These are phyloP conservation scores for Avena sativa DNA, from an alignment of 176 grass and related monocot genomes.

Conservation along the genomic window DNA sequence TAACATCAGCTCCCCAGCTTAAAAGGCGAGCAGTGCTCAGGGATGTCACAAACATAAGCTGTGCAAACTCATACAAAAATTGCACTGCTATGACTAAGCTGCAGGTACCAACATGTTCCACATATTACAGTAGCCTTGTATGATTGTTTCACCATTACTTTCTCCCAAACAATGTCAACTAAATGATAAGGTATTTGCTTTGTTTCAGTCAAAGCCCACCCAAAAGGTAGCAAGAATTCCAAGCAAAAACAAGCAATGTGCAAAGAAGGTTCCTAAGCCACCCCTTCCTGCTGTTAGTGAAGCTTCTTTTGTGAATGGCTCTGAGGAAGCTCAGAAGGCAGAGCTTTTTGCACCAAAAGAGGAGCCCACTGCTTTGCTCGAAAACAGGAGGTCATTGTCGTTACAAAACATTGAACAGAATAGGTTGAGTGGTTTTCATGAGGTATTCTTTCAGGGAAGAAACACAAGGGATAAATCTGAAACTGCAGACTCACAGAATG, in stretches of 20 bases:
- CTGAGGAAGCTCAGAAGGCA: conserved; percentile 35
- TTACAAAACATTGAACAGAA: conserved; percentile 37
- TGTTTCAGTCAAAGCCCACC: conserved; percentile 40
- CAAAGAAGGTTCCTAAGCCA: conserved; percentile 49
- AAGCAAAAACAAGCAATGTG: conserved; percentile 41
- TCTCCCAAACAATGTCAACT: conserved; percentile 2
- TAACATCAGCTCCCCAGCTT: conserved; percentile 39
- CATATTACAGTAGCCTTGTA: conserved; percentile 14
- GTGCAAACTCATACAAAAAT: conserved; percentile 36
- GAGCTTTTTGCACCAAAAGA: conserved; percentile 35
- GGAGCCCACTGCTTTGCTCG: conserved; percentile 23
- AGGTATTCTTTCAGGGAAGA: conserved; percentile 39
- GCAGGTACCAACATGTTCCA: conserved; percentile 51
- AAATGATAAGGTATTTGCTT: conserved; percentile 29
- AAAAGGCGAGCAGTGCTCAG: conserved; percentile 63
- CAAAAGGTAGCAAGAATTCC: conserved; percentile 22
- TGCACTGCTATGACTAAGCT: conserved; percentile 33
- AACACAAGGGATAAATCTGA: conserved; percentile 13
- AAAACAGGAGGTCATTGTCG: conserved; percentile 19
- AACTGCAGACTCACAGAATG: conserved; percentile 43
- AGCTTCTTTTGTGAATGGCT: conserved; percentile 41
- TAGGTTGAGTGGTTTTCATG: conserved; percentile 28
- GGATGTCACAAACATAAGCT: conserved; percentile 59
- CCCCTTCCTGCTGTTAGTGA: conserved; percentile 15
- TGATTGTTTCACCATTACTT: conserved; percentile 19